Evolutionary conservation across 2,329 filamentous ascomycete genomes (phyloP), one percentile per base, ranked within the genome.

Genomic region (Xylaria arbuscula): DNA sequence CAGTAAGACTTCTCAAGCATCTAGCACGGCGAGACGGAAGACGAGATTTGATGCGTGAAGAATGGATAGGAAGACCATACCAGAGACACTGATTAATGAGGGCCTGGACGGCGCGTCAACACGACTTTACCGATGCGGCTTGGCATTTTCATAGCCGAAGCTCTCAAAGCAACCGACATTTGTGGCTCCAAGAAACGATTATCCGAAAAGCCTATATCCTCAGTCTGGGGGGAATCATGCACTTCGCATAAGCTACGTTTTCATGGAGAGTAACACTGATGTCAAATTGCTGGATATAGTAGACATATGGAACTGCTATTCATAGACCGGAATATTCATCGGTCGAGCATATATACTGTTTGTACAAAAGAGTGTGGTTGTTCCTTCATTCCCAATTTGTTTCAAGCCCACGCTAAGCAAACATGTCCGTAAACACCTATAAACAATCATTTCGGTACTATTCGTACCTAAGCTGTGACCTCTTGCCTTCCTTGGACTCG

Each of bases 11-110:
- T 13, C 36, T n/a, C 62, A 63, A 40, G 57, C 13, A 36, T 9
- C 62, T 17, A 55, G 62, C n/a, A 64, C 61, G 36, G 74, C 70
- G 32, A 80, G 79, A 67, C 75, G 79, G 56, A 80, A 79, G 73
- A 76, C 78, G 51, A 76, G 79, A 48, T 80, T 80, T 56, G 79
- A 80, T 64, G 69, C 72, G 28, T 79, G 67, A 77, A 17, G 55
- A 8, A 32, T 70, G 15, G 36, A 13, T 55, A 36, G 28, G 22
- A 17, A 8, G 11, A 28, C 28, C 5, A 28, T 28, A 54, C 9
- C 50, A 32, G 13, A 24, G 13, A 19, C 28, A 8, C 22, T 19
- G 53, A 48, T 7, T 3, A 28, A 28, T 3, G 28, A 28, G 28
- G 2, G 28, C 13, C 11, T 55, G 24, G 11, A 59, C 7, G 15